A percentile compares a stretch with the other conserved stretches of the same genome.
These are phyloP conservation scores for Pseudonitzschia delicatissima DNA, from an alignment of 108 stramenopile genomes.

Conservation along the genomic window DNA sequence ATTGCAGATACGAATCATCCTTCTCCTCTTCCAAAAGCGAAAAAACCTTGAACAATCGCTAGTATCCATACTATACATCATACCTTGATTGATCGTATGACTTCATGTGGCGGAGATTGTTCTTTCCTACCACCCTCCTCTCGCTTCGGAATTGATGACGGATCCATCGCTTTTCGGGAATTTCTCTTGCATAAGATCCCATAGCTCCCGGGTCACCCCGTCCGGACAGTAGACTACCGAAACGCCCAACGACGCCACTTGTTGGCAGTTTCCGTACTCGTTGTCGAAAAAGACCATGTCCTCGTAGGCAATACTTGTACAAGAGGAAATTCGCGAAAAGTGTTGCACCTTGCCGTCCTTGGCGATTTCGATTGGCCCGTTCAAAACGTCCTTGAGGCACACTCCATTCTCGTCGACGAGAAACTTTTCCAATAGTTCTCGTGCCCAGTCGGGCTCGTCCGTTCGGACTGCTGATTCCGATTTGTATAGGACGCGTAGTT, in stretches of 20 bases:
- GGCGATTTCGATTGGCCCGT: constrained; percentile 54
- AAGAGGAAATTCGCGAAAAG: constrained; percentile 48
- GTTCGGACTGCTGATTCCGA: too few relatives aligned
- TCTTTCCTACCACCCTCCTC: too few relatives aligned
- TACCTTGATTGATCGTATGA: too few relatives aligned
- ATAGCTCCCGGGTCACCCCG: constrained; percentile 52
- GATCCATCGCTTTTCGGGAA: constrained; percentile 22
- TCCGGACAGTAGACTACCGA: constrained; percentile 65
- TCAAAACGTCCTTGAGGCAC: constrained; percentile 32
- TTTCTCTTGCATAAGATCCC: constrained; percentile 23
- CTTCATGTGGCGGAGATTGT: too few relatives aligned
- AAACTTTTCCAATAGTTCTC: constrained; percentile 60
- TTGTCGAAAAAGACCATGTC: constrained; percentile 90
- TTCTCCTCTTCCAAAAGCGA: too few relatives aligned
- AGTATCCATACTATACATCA: too few relatives aligned
- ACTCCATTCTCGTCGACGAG: constrained; percentile 14
- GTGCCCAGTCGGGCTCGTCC: constrained; percentile 65
- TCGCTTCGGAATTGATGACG: constrained; percentile 2
- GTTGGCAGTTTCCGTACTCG: constrained; percentile 65
- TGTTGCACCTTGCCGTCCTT: constrained; percentile 55
- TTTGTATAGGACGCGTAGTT: too few relatives aligned
- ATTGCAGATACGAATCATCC: too few relatives aligned
- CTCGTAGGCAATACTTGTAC: constrained; percentile 49
- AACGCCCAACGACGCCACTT: constrained; percentile 62
- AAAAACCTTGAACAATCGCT: too few relatives aligned